phyloP scores from a whole-genome alignment of 2,329 filamentous ascomycete species.

The Pseudovirgaria hyperparasitica region DNA sequence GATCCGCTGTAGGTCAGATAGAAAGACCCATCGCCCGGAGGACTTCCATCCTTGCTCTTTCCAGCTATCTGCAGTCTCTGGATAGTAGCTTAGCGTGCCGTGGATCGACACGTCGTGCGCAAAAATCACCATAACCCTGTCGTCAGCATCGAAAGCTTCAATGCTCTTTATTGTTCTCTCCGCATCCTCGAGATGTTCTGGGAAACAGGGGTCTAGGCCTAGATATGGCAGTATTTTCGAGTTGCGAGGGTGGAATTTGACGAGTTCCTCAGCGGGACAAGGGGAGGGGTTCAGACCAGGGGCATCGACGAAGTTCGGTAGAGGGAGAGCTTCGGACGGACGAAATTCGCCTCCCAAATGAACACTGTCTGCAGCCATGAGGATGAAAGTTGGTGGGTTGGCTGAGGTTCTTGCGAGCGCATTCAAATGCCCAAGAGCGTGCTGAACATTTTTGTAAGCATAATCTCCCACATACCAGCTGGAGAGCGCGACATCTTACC shows the following conservation, averaged over 20 bases:
- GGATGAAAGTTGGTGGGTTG: conserved; percentile 3
- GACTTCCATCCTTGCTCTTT: conserved; percentile 4
- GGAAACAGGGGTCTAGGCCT: neutral
- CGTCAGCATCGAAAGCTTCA: conserved; percentile 3
- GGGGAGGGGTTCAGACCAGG: conserved; percentile 1
- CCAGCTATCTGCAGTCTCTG: conserved; percentile 3
- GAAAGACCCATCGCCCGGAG: conserved; percentile 3
- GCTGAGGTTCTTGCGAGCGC: conserved; percentile 29
- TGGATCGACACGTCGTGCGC: conserved; percentile 4
- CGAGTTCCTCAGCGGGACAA: neutral
- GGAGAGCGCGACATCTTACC: neutral
- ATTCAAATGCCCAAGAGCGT: conserved; percentile 33
- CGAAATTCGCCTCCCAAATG: conserved; percentile 2
- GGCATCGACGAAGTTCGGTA: neutral
- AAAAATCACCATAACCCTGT: conserved; percentile 3
- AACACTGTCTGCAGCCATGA: conserved; percentile 2
- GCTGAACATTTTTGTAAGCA: too few relatives aligned
- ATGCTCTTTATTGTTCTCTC: conserved; percentile 2
- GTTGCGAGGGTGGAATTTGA: conserved; percentile 1
- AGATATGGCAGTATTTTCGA: conserved; percentile 1
- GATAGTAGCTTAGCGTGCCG: conserved; percentile 3
- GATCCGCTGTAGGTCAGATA: conserved; percentile 3
- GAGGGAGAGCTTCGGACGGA: conserved; percentile 2
- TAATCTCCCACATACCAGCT: too few relatives aligned
- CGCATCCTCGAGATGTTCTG: conserved; percentile 2